Evolutionary conservation across 2,329 filamentous ascomycete genomes (phyloP).

Genomic region (Pestalotiopsis sp.): DNA sequence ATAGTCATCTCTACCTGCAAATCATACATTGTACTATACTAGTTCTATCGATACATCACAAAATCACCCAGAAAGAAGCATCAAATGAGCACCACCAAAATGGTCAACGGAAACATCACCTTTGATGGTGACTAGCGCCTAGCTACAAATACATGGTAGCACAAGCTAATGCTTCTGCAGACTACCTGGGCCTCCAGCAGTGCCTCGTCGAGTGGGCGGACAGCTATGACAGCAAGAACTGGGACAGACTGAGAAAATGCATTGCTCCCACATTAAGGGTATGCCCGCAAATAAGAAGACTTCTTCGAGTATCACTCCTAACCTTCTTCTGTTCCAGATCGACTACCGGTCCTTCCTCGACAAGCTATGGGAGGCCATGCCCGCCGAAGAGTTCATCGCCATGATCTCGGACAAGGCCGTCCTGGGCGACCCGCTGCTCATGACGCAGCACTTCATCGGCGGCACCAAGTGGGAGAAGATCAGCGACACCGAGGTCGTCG

Average conservation of each 20-base stretch:
- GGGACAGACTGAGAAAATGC: slow-evolving; percentile 57
- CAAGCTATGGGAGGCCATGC: slow-evolving; percentile 62
- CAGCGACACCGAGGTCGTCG: slow-evolving; percentile 59
- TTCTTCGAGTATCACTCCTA: slow-evolving; percentile 10
- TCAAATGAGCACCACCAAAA: slow-evolving; percentile 8
- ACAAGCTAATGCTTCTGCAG: slow-evolving; percentile 15
- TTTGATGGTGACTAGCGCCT: slow-evolving; percentile 10
- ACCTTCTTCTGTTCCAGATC: slow-evolving; percentile 44
- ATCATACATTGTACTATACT: neutral
- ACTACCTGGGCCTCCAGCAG: slow-evolving; percentile 32
- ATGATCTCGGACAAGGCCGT: slow-evolving; percentile 61
- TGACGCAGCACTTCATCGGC: slow-evolving; percentile 68
- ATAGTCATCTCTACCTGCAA: neutral
- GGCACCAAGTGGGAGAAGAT: slow-evolving; percentile 59
- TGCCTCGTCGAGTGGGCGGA: slow-evolving; percentile 59
- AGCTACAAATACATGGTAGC: neutral
- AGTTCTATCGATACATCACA: neutral
- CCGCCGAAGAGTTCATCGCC: slow-evolving; percentile 59
- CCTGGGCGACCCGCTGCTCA: slow-evolving; percentile 61
- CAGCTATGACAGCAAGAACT: slow-evolving; percentile 67
- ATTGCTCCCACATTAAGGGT: slow-evolving; percentile 62
- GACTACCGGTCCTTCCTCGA: slow-evolving; percentile 70
- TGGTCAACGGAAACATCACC: slow-evolving; percentile 16
- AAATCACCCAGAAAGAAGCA: neutral
- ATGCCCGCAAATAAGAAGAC: slow-evolving; percentile 18